Conservation (phyloP, 257 asterid species). For the Nicotiana attenuata region DNA sequence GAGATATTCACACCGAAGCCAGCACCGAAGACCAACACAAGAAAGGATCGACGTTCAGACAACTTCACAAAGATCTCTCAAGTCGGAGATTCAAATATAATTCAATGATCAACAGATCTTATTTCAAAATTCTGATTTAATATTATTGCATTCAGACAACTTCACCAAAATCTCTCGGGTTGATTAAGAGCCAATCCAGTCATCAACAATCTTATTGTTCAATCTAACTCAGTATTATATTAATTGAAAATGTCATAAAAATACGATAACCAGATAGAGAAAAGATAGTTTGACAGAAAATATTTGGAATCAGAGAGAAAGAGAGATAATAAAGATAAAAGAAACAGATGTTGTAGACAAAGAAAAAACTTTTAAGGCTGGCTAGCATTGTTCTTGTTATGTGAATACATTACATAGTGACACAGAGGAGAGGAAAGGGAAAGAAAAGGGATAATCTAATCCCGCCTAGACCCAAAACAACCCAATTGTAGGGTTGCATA, state of each 20-base stretch:
- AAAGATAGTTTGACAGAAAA: not conserved
- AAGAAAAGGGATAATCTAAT: not conserved
- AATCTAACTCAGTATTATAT: not conserved
- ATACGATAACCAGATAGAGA: not conserved
- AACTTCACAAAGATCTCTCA: no score
- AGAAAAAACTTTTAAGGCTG: not conserved
- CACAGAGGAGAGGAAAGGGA: not conserved
- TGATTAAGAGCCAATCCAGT: no score
- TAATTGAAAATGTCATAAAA: not conserved
- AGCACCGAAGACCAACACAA: no score
- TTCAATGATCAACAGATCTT: no score
- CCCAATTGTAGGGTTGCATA: not conserved
- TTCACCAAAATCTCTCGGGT: no score
- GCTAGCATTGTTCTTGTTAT: not conserved
- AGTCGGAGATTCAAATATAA: no score
- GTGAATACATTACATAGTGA: not conserved
- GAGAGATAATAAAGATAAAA: no score
- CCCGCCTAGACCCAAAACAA: not conserved
- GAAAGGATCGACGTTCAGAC: no score
- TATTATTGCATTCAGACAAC: no score
- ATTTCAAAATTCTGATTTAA: no score
- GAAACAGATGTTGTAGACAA: not conserved
- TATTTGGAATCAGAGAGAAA: not conserved
- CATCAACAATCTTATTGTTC: not conserved
- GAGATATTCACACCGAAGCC: no score